A percentile compares a stretch with the other conserved stretches of the same genome.
phyloP scores from a whole-genome alignment of 2,329 filamentous ascomycete genomes.

The Stemphylium beticola region DNA sequence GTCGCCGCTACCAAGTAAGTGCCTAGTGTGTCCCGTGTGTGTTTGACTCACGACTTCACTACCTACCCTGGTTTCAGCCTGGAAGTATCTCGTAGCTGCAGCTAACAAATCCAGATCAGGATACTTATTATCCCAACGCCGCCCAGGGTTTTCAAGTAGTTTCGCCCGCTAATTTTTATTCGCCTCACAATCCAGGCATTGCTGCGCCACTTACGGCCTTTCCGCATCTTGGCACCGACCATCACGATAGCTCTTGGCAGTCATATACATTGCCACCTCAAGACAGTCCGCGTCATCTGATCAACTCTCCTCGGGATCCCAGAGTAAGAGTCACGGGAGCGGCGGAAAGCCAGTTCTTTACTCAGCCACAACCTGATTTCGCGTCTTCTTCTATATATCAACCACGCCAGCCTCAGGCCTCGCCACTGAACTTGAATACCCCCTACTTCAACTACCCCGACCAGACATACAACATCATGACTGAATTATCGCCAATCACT shows the following conservation, averaged over 20 bases:
- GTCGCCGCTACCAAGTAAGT: conserved; percentile 32
- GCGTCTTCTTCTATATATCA: conserved; percentile 40
- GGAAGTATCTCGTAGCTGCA: conserved; percentile 23
- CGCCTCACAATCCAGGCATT: conserved; percentile 38
- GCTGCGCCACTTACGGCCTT: conserved; percentile 38
- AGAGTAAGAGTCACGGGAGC: conserved; percentile 42
- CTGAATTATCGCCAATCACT: conserved; percentile 26
- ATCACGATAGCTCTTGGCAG: conserved; percentile 38
- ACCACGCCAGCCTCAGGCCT: conserved; percentile 40
- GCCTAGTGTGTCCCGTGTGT: conserved; percentile 11
- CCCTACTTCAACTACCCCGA: conserved; percentile 23
- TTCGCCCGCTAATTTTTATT: conserved; percentile 29
- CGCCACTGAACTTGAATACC: conserved; percentile 30
- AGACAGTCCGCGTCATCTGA: conserved; percentile 44
- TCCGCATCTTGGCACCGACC: conserved; percentile 35
- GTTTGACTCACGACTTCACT: conserved; percentile 33
- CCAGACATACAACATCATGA: conserved; percentile 29
- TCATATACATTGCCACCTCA: conserved; percentile 28
- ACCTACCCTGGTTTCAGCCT: conserved; percentile 37
- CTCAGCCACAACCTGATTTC: conserved; percentile 44
- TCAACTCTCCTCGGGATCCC: conserved; percentile 30
- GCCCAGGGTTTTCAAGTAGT: conserved; percentile 30
- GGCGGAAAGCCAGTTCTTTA: conserved; percentile 32
- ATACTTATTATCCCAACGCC: conserved; percentile 40
- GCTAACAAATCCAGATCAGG: conserved; percentile 25